Evolutionary conservation across 495 filamentous ascomycete species (phyloP), one percentile per base, ranked within the genome.

Genomic region (Penicillium coffeae): DNA sequence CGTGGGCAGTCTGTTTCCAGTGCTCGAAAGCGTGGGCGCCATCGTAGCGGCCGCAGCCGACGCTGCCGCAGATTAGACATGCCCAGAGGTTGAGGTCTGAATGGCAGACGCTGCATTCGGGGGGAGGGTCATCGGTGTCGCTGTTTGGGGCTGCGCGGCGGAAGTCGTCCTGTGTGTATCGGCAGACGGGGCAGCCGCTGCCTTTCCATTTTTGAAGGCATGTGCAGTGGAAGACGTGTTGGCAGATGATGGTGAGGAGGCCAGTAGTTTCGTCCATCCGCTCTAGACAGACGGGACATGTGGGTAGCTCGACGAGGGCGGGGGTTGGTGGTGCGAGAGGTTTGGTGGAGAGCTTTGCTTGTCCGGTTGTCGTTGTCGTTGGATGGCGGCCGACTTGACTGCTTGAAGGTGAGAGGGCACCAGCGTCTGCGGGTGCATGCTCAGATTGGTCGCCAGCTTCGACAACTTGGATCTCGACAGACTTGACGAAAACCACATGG

Each of bases 181-280:
- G 85, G 58, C 93, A 98, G 12, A 98, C 89, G 0, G 93, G 93
- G 60, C 93, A 98, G 21, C 92, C 92, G 41, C 79, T 85, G 15
- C 92, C 93, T 59, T 86, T 87, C 93, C 93, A 98, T 60, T 95
- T 97, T 56, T 95, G 88, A 0, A 98, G 76, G 70, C 93, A 98
- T 5, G 87, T 89, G 65, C 93, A 98, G 70, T 98, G 93, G 63
- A 98, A 98, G 45, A 98, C 90, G 55, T 98, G 93, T 58, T 97
- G 94, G 65, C 93, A 98, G 51, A 92, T 83, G 30, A 97, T 97
- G 1, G 93, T 98, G 55, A 97, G 80, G 3, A 98, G 73, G 3
- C 93, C 93, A 0, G 89, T 90, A 5, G 91, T 96, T 57, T 98
- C 91, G 55, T 98, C 93, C 93, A 98, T 98, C 27, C 93, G 85